A percentile compares a stretch with the other conserved stretches of the same genome.
These are phyloP conservation scores for Didymella sp. DNA, from an alignment of 2,329 filamentous ascomycete species.

Conservation along the genomic window DNA sequence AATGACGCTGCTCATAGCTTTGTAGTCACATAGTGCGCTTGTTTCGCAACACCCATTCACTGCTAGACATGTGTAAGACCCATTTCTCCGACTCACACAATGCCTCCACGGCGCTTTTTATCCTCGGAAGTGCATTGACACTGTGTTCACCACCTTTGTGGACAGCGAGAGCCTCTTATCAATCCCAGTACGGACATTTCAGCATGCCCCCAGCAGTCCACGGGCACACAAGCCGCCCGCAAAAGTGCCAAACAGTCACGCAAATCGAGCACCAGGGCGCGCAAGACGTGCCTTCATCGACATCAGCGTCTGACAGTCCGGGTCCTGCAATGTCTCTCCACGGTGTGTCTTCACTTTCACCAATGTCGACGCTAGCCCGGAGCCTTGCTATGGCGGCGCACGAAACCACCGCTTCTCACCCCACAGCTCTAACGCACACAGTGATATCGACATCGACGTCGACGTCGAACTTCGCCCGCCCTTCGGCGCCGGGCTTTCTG, in stretches of 20 bases:
- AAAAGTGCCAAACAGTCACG: background rate
- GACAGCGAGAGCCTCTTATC: background rate
- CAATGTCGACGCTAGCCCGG: no score
- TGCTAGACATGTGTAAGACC: background rate
- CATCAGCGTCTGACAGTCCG: no score
- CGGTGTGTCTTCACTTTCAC: no score
- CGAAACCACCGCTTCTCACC: no score
- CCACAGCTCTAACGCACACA: no score
- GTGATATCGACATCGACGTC: background rate
- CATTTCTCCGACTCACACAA: background rate
- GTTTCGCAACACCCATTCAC: background rate
- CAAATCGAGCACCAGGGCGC: background rate
- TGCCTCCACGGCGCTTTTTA: no score
- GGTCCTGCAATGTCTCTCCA: no score
- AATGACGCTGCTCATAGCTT: background rate
- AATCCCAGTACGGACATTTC: background rate
- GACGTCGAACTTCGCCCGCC: background rate
- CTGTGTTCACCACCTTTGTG: background rate
- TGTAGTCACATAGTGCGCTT: background rate
- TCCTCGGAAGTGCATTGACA: background rate
- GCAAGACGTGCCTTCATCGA: background rate
- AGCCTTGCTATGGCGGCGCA: no score
- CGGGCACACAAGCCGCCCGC: background rate
- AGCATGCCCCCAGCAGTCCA: constrained; percentile 5
- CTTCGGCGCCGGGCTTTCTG: background rate